Percentiles rank a stretch among this genome's conserved stretches.
Conservation (phyloP, 1,284 basidiomycete species). For the Pyrrhoderma lamaoense region DNA sequence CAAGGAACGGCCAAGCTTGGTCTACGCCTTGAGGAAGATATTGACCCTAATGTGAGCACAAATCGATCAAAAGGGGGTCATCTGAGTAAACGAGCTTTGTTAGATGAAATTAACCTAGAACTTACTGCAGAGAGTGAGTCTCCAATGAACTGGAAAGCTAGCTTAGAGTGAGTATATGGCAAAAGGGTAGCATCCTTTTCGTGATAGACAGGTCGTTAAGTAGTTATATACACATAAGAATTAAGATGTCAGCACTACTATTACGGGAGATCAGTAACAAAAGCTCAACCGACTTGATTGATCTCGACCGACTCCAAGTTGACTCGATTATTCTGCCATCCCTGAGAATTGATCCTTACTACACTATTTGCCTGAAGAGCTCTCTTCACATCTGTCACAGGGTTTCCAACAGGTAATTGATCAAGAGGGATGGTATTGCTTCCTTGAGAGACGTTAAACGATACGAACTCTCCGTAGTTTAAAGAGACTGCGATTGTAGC, state of each 20-base stretch:
- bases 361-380: too few relatives aligned
- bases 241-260: background rate
- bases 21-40: slow-evolving; percentile 45
- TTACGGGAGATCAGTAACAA: background rate
- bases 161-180: slow-evolving; percentile 39
- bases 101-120: background rate
- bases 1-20: slow-evolving; percentile 52
- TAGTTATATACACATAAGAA: background rate
- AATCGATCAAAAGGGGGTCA: too few relatives aligned
- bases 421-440: slow-evolving; percentile 37
- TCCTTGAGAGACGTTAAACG: slow-evolving; percentile 42
- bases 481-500: slow-evolving; percentile 43
- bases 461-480: slow-evolving; percentile 39
- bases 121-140: slow-evolving; percentile 50
- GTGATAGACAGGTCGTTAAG: background rate
- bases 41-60: slow-evolving; percentile 36
- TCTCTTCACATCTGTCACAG: slow-evolving; percentile 4
- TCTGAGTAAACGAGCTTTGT: too few relatives aligned
- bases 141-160: slow-evolving; percentile 51
- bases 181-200: slow-evolving; percentile 38
- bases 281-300: slow-evolving; percentile 33
- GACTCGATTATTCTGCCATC: slow-evolving; percentile 53
- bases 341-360: slow-evolving; percentile 44
- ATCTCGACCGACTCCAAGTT: slow-evolving; percentile 41
- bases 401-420: background rate